Evolutionary conservation across 306 rosid species (phyloP).

Genomic region (Clitoria ternatea): DNA sequence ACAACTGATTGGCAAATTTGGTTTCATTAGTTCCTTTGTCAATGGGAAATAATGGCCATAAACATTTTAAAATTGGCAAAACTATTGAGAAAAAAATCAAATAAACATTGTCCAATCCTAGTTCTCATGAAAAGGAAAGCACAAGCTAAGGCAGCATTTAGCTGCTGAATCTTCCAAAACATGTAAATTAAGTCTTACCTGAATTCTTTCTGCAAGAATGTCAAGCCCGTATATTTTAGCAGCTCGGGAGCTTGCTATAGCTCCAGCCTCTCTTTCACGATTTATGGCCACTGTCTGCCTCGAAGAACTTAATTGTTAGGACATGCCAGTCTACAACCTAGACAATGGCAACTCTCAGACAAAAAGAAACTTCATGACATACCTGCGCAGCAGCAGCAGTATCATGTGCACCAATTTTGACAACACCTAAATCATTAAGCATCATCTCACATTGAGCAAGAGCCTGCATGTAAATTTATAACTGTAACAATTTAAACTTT

Average conservation of each 20-base stretch:
- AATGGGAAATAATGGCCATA: not conserved
- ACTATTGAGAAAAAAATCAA: conserved; percentile 10
- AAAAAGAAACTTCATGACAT: conserved; percentile 22
- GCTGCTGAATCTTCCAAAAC: conserved; percentile 15
- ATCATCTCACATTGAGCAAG: conserved; percentile 64
- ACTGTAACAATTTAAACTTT: not conserved
- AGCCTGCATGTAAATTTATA: conserved; percentile 58
- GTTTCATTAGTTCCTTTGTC: too few relatives aligned
- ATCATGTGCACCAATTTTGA: conserved; percentile 54
- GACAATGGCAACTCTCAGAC: conserved; percentile 7
- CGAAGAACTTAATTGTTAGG: conserved; percentile 28
- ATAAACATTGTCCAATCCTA: not conserved
- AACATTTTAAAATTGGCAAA: not conserved
- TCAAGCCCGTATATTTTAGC: conserved; percentile 75
- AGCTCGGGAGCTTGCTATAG: conserved; percentile 87
- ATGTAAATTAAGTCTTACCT: conserved; percentile 39
- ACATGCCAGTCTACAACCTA: not conserved
- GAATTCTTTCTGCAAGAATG: conserved; percentile 65
- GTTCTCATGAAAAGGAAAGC: conserved; percentile 7
- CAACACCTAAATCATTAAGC: conserved; percentile 51
- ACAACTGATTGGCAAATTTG: not conserved
- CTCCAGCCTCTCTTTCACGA: conserved; percentile 56
- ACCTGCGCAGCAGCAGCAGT: conserved; percentile 91
- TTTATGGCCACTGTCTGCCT: conserved; percentile 59
- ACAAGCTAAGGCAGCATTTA: not conserved